Evolutionary conservation across 1,284 basidiomycete genomes (phyloP).

Genomic region (Vanrija sp.): DNA sequence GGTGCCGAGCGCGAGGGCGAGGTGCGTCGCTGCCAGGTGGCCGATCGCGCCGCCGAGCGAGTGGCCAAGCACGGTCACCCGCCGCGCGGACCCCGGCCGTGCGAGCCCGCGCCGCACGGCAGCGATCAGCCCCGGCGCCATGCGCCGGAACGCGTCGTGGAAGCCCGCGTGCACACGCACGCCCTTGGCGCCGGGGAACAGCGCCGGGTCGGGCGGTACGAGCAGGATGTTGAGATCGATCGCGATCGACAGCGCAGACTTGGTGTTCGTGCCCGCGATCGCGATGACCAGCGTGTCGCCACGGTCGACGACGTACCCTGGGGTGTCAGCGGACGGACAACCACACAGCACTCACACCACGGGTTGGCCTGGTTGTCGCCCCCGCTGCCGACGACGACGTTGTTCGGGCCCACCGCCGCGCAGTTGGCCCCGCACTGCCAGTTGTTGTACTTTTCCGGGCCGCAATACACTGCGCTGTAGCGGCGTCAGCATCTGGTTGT

Average conservation of each 20-base stretch:
- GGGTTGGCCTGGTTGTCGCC: conserved; percentile 3
- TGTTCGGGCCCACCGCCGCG: neutral
- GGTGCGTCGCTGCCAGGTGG: conserved; percentile 12
- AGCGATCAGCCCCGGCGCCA: conserved; percentile 2
- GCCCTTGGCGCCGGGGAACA: conserved; percentile 17
- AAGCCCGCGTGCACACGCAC: conserved; percentile 23
- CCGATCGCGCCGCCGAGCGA: conserved; percentile 23
- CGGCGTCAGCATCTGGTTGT: neutral
- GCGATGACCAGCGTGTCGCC: conserved; percentile 15
- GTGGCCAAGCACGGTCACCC: conserved; percentile 24
- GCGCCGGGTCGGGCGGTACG: neutral
- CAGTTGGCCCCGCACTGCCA: neutral
- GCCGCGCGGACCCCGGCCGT: neutral
- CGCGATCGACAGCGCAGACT: conserved; percentile 9
- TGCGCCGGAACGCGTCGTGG: conserved; percentile 20
- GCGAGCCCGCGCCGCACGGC: conserved; percentile 1
- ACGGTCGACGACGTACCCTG: conserved; percentile 11
- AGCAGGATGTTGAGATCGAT: conserved; percentile 22
- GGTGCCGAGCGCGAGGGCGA: conserved; percentile 10
- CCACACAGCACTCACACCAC: neutral
- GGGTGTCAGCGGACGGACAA: too few species aligned
- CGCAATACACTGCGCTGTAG: neutral
- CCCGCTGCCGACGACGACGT: neutral
- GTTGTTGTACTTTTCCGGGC: neutral
- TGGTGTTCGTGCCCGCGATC: conserved; percentile 23